These are phyloP conservation scores for Apiospora phragmitis DNA, from an alignment of 2,329 filamentous ascomycete species.

Conservation along the genomic window DNA sequence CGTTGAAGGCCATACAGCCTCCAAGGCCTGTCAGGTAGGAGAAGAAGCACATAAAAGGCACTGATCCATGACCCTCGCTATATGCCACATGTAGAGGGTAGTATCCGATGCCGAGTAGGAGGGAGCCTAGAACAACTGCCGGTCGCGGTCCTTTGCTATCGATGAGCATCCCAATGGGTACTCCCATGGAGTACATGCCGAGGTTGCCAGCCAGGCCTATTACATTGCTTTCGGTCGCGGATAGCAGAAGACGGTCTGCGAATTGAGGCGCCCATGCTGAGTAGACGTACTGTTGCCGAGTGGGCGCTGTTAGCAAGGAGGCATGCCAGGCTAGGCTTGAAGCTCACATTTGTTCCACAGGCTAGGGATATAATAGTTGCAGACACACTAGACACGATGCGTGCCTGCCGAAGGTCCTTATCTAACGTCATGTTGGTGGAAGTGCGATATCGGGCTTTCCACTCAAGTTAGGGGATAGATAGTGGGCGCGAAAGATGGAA, in stretches of 20 bases:
- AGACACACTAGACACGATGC: slow-evolving; percentile 80
- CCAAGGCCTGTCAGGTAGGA: slow-evolving; percentile 85
- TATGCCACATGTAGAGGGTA: slow-evolving; percentile 82
- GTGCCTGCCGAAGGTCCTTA: slow-evolving; percentile 58
- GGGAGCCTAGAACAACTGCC: slow-evolving; percentile 72
- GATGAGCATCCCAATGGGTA: slow-evolving; percentile 85
- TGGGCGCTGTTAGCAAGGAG: neutral
- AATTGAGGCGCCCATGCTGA: slow-evolving; percentile 98
- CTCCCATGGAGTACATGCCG: slow-evolving; percentile 90
- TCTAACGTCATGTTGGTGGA: slow-evolving; percentile 43
- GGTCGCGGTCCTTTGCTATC: slow-evolving; percentile 80
- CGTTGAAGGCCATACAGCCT: slow-evolving; percentile 87
- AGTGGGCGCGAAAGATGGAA: neutral
- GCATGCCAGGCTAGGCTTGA: slow-evolving; percentile 6
- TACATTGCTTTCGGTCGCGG: slow-evolving; percentile 89
- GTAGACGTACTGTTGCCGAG: slow-evolving; percentile 78
- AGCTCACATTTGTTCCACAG: slow-evolving; percentile 87
- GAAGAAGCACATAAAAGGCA: slow-evolving; percentile 72
- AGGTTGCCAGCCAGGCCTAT: slow-evolving; percentile 85
- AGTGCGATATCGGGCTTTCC: slow-evolving; percentile 8
- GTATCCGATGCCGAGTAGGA: slow-evolving; percentile 77
- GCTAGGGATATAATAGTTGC: slow-evolving; percentile 83
- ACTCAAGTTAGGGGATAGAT: slow-evolving; percentile 2
- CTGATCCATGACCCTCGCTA: slow-evolving; percentile 62
- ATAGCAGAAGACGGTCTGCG: slow-evolving; percentile 79